Evolutionary conservation across 2,329 filamentous ascomycete species (phyloP).

Genomic region (Pseudophaeomoniella oleicola): DNA sequence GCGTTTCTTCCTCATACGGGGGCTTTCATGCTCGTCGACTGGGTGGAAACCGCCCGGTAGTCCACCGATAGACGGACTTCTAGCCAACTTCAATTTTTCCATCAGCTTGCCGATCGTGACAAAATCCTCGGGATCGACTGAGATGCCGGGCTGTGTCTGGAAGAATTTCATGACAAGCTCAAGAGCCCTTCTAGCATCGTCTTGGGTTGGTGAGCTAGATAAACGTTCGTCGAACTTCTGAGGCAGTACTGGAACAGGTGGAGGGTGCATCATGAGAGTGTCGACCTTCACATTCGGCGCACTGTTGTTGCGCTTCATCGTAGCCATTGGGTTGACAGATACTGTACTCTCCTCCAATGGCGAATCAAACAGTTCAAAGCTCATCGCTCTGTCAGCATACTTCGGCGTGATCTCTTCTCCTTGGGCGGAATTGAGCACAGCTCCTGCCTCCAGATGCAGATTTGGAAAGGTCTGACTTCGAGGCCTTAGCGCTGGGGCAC

Average conservation of each 20-base stretch:
- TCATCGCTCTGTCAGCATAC: conserved; percentile 25
- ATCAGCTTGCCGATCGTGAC: conserved; percentile 66
- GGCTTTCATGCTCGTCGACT: conserved; percentile 26
- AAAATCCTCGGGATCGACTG: conserved; percentile 66
- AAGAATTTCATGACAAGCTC: conserved; percentile 74
- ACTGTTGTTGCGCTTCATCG: conserved; percentile 28
- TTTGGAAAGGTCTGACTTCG: conserved; percentile 78
- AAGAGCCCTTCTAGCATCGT: conserved; percentile 71
- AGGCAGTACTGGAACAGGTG: conserved; percentile 19
- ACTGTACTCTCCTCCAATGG: conserved; percentile 31
- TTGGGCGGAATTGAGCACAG: conserved; percentile 34
- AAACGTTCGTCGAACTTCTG: not conserved
- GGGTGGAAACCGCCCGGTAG: conserved; percentile 28
- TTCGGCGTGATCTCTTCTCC: conserved; percentile 43
- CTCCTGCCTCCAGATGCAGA: conserved; percentile 35
- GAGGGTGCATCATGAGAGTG: conserved; percentile 26
- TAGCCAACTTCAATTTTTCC: conserved; percentile 65
- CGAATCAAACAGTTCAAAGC: conserved; percentile 33
- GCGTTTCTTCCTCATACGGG: conserved; percentile 28
- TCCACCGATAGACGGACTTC: conserved; percentile 21
- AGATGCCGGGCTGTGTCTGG: conserved; percentile 51
- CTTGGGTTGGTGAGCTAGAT: conserved; percentile 52
- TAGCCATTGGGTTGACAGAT: conserved; percentile 15
- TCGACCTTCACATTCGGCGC: conserved; percentile 28
- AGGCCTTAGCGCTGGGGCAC: conserved; percentile 31